Percentiles rank a stretch among this genome's conserved stretches.
These are phyloP conservation scores for Neltuma alba DNA, from an alignment of 306 rosid genomes.

Conservation along the genomic window DNA sequence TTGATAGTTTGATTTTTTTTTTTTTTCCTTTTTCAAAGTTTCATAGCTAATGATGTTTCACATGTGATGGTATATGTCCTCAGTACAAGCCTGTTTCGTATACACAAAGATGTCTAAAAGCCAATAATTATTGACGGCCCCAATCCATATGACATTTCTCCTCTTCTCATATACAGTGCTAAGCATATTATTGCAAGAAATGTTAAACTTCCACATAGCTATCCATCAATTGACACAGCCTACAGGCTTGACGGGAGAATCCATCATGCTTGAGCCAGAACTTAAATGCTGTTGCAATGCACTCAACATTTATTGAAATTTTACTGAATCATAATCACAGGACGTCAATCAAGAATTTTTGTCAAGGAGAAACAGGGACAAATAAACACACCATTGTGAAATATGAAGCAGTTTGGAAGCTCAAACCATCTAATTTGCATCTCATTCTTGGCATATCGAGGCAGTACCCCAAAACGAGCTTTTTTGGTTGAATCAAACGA, in stretches of 20 bases:
- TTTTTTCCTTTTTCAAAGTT: too few species aligned
- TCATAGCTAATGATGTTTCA: background rate
- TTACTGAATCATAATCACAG: slow-evolving; percentile 24
- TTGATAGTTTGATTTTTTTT: slow-evolving; percentile 7
- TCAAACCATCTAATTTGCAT: slow-evolving; percentile 86
- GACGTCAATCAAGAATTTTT: background rate
- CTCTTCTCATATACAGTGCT: background rate
- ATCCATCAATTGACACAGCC: slow-evolving; percentile 7
- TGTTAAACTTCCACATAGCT: slow-evolving; percentile 10
- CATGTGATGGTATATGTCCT: background rate
- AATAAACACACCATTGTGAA: slow-evolving; percentile 76
- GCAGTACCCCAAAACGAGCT: slow-evolving; percentile 93
- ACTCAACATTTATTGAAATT: background rate
- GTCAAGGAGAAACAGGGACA: slow-evolving; percentile 20
- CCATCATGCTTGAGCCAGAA: slow-evolving; percentile 1
- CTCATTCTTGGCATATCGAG: slow-evolving; percentile 90
- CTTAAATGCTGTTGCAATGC: background rate
- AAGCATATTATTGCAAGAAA: slow-evolving; percentile 20
- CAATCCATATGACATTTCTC: background rate
- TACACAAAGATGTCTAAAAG: background rate
- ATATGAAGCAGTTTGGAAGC: slow-evolving; percentile 96
- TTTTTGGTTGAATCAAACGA: slow-evolving; percentile 81
- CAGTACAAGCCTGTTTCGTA: background rate
- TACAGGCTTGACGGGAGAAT: background rate
- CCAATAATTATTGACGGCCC: background rate